Base-by-base conservation (phyloP, 2,329 filamentous ascomycete species). In the Didymella lethalis region DNA sequence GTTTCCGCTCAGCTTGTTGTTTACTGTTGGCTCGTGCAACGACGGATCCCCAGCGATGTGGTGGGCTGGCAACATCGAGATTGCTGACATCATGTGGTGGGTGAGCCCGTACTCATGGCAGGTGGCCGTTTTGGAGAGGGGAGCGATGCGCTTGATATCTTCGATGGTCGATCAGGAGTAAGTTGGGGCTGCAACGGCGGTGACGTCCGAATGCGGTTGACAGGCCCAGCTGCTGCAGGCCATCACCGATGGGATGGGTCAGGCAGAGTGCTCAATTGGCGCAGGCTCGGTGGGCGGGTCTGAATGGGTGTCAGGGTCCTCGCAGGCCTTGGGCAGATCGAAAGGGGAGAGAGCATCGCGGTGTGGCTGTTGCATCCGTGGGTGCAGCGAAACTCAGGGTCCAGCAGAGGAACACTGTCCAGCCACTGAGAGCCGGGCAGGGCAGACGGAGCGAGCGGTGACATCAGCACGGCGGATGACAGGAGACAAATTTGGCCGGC, bases 141-240 rank as follows among this genome's bases (percentile, higher is more conserved):
- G 31, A 8, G 44, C 54, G 55, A 53, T 57, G 44, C 16, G 36
- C 55, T 58, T 49, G 23, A 34, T 40, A 46, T 58, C n/a, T n/a
- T 45, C 53, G 53, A 56, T 56, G 31, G 50, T 18, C 40, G 46
- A 40, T 40, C 31, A 46, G 16, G 38, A 49, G 49, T 18, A 23
- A 14, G 25, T 18, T 28, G 45, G 25, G 44, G 49, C 49, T 45
- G 44, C 40, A 44, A 28, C 48, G 49, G 16, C 25, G 43, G 43
- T 52, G 32, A 48, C 31, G 44, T 28, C 20, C 36, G 36, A 18
- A n/a, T 40, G 36, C n/a, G 18, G n/a, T 10, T 20, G 36, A 11
- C 18, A 11, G 36, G 5, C 20, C 36, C 8, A 20, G 36, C 36
- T 20, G n/a, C 36, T 40, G 36, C 36, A 40, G n/a, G 36, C 11